These are phyloP conservation scores for Diversispora eburnea DNA, from an alignment of 192 early-diverging fungal species.

Conservation along the genomic window DNA sequence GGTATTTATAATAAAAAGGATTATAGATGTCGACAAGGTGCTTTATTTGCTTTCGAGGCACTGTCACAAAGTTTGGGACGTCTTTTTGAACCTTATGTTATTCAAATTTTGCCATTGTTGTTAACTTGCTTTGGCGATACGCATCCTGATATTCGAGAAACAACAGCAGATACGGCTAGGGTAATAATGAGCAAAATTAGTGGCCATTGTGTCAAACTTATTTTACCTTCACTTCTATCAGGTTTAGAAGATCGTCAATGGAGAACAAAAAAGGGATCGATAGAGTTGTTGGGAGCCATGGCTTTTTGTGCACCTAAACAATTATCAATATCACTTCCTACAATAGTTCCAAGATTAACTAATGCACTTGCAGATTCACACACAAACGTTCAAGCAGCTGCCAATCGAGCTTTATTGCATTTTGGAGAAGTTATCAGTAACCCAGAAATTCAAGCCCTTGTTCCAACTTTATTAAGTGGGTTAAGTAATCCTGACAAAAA, in stretches of 20 bases:
- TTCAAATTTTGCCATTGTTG: conserved; percentile 87
- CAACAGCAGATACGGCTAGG: conserved; percentile 81
- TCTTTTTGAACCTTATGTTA: conserved; percentile 95
- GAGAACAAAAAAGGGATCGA: conserved; percentile 95
- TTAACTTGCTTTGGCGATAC: conserved; percentile 85
- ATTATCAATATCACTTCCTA: conserved; percentile 83
- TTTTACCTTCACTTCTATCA: conserved; percentile 82
- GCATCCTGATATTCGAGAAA: conserved; percentile 82
- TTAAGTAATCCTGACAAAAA: conserved; percentile 85
- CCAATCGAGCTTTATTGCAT: conserved; percentile 73
- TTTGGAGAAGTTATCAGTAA: conserved; percentile 98
- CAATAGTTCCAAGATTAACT: conserved; percentile 86
- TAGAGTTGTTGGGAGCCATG: conserved; percentile 94
- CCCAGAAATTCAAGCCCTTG: conserved; percentile 92
- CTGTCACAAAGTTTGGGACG: conserved; percentile 79
- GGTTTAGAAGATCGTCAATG: conserved; percentile 89
- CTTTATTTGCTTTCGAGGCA: conserved; percentile 91
- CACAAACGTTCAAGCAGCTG: conserved; percentile 82
- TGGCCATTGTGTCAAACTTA: conserved; percentile 94
- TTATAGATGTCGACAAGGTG: conserved; percentile 80
- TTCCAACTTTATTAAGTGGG: conserved; percentile 81
- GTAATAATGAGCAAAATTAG: conserved; percentile 94
- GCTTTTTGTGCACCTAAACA: conserved; percentile 95
- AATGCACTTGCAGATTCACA: conserved; percentile 94
- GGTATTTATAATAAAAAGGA: conserved; percentile 76